Percentiles rank a stretch among this genome's conserved stretches.
phyloP scores from a whole-genome alignment of 2,329 filamentous ascomycete genomes.

The Ophiocordyceps unilateralis region DNA sequence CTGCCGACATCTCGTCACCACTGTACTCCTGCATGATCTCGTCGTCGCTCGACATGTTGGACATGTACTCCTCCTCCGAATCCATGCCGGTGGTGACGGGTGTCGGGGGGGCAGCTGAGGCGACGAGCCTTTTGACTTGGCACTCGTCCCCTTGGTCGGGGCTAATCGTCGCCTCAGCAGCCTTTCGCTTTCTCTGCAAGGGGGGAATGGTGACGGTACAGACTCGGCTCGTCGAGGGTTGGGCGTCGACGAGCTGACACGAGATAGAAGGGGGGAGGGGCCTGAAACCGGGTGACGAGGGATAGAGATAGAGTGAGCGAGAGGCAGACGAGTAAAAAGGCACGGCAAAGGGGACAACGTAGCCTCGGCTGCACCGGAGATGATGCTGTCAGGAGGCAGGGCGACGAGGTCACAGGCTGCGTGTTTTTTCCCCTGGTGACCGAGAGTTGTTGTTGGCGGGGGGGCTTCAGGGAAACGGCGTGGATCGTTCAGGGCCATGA shows the following conservation, averaged over 20 bases:
- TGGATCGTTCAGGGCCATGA: neutral
- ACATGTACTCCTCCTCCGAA: constrained; percentile 90
- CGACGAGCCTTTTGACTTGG: constrained; percentile 37
- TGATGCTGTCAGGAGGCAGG: neutral
- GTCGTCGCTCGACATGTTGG: constrained; percentile 56
- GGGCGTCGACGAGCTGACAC: constrained; percentile 1
- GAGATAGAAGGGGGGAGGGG: neutral
- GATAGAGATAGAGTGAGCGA: neutral
- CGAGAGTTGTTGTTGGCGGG: neutral
- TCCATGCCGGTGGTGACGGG: constrained; percentile 55
- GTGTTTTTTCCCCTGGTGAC: neutral
- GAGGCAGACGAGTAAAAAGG: neutral
- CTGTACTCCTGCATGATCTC: constrained; percentile 62
- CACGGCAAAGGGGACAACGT: neutral
- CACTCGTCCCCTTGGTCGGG: constrained; percentile 23
- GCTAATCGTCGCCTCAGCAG: constrained; percentile 45
- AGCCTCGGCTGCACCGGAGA: neutral
- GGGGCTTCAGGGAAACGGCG: no score
- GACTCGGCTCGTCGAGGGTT: constrained; percentile 1
- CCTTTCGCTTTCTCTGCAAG: constrained; percentile 42
- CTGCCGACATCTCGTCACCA: constrained; percentile 48
- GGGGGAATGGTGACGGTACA: constrained; percentile 39
- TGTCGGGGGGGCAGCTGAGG: constrained; percentile 42
- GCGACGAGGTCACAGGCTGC: neutral
- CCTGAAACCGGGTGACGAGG: neutral